These are phyloP conservation scores for Leccinum subfulvum DNA, from an alignment of 1,284 basidiomycete genomes.

Conservation along the genomic window DNA sequence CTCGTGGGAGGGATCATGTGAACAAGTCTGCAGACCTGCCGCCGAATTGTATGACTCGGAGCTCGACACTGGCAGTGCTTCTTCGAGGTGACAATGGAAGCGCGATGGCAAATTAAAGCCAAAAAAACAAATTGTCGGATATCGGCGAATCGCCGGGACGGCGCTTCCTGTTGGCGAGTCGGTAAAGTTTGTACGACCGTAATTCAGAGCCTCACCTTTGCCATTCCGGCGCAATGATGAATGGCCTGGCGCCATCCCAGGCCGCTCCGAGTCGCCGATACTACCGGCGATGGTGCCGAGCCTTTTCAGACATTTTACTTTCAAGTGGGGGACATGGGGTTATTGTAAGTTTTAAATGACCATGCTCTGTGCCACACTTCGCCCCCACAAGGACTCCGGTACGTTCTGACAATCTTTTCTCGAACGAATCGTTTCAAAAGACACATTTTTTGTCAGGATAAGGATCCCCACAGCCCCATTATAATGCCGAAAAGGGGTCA, in stretches of 20 bases:
- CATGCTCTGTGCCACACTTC: not conserved
- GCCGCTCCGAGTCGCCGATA: not conserved
- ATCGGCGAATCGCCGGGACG: not conserved
- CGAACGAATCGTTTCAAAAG: not conserved
- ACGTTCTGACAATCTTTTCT: not conserved
- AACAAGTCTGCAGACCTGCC: not conserved
- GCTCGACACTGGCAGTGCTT: not conserved
- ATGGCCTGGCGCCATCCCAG: not conserved
- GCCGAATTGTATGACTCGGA: too few relatives aligned
- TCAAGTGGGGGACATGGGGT: not conserved
- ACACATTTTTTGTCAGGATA: not conserved
- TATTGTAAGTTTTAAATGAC: too few relatives aligned
- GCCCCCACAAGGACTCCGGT: not conserved
- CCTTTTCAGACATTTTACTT: not conserved
- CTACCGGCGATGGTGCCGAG: not conserved
- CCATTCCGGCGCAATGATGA: not conserved
- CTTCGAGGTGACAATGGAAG: not conserved
- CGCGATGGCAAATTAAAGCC: not conserved
- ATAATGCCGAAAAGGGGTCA: not conserved
- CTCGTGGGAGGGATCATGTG: not conserved
- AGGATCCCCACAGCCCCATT: not conserved
- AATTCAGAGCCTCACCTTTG: not conserved
- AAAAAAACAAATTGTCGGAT: not conserved
- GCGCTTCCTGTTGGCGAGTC: not conserved
- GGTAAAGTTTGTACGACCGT: not conserved